Percentiles rank a stretch among this genome's conserved stretches.
Conservation (phyloP, 129 eudicot species). For the Deinandra increscens region DNA sequence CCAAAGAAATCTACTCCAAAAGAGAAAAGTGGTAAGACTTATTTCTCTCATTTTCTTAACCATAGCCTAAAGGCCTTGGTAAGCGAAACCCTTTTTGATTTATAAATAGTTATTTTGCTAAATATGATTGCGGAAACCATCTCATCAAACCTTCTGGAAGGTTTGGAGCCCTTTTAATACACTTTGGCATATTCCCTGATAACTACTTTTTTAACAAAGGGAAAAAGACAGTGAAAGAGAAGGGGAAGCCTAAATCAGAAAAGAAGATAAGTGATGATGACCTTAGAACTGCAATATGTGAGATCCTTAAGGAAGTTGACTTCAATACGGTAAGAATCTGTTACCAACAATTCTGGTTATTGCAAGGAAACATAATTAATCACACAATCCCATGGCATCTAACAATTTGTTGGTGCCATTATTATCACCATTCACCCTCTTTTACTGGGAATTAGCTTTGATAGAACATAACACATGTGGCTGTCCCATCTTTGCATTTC, state of each 20-base stretch:
- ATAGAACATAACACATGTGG: background rate
- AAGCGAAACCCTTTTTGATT: background rate
- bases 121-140: background rate
- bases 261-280: slow-evolving; percentile 71
- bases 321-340: slow-evolving; percentile 79
- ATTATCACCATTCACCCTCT: background rate
- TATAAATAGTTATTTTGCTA: background rate
- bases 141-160: background rate
- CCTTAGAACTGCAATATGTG: slow-evolving; percentile 68
- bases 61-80: background rate
- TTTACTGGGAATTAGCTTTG: background rate
- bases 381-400: background rate
- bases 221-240: slow-evolving; percentile 67
- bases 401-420: background rate
- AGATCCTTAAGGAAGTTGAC: slow-evolving; percentile 89
- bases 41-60: background rate
- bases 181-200: background rate
- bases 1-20: slow-evolving; percentile 63
- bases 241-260: slow-evolving; percentile 58
- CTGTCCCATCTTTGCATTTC: background rate
- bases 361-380: slow-evolving; percentile 17
- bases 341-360: background rate
- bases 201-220: slow-evolving; percentile 37
- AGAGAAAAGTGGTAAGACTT: slow-evolving; percentile 60
- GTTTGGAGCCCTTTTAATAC: slow-evolving; percentile 6